Base-by-base conservation (phyloP, 73 alveolate species). In the Paramecium pentaurelia region DNA sequence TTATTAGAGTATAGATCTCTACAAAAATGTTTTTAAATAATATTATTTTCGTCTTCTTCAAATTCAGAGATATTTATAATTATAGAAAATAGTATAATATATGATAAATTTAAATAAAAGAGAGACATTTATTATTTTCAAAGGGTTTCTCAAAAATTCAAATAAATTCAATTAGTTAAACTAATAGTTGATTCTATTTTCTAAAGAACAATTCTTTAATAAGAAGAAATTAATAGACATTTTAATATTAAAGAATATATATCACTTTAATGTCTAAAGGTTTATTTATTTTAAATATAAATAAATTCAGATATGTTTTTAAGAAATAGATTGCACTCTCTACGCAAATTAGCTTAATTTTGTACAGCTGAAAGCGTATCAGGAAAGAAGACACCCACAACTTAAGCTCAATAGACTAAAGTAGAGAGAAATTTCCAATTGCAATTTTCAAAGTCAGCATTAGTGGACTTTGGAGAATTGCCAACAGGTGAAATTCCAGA, bases 401-500 rank as follows among this genome's bases (percentile, higher is more conserved):
- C 87, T 12, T 22, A 34, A 18, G 14, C 91, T 20, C 16, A 11
- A 80, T 32, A 28, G 22, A 44, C 51, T 6, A 49, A 34, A 47
- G 73, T 80, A 5, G 71, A 80, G 27, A 28, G 42, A 80, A 80
- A 44, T 20, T 42, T 20, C 73, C 32, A 64, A 71, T 83, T 94
- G 45, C 97, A 95, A 93, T 95, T 95, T 94, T 92, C 97, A 14
- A 94, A 94, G 88, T 94, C 94, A 44, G 96, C 93, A 54, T 92
- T 95, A 95, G 64, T 92, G 54, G 96, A 95, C 84, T 96, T 94
- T 64, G 98, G 98, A 42, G 97, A 96, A 73, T 93, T 96, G 86
- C 95, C 95, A 18, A 86, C 54, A 49, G 97, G 98, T 42, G 97
- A 96, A 90, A 96, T 96, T 92, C 98, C 98, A 54, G 97, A 95